phyloP scores from a whole-genome alignment of 345 rosid species.

The Camelina neglecta region DNA sequence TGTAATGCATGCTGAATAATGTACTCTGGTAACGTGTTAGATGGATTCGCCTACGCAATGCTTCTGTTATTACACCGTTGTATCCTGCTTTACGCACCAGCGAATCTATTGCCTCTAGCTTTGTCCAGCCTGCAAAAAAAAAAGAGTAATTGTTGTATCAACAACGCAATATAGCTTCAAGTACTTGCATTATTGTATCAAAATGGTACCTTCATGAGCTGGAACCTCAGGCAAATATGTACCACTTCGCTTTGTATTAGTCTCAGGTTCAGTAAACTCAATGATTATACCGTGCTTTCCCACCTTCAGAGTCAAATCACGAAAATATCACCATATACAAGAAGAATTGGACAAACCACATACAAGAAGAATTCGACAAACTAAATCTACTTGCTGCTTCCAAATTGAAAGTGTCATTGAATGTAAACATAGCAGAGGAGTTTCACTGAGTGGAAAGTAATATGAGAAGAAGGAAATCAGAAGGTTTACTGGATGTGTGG shows the following conservation, averaged over 20 bases:
- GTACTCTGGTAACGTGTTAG: slow-evolving; percentile 98
- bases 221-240: slow-evolving; percentile 98
- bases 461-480: not conserved
- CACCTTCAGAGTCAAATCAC: slow-evolving; percentile 52
- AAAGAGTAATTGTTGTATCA: not conserved
- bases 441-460: not conserved
- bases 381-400: not conserved
- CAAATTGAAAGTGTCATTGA: not conserved
- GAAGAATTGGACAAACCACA: slow-evolving; percentile 6
- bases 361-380: not conserved
- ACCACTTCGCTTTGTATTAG: slow-evolving; percentile 72
- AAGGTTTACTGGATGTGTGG: not conserved
- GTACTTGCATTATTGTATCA: not conserved
- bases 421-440: not conserved
- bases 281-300: slow-evolving; percentile 95
- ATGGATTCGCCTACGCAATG: slow-evolving; percentile 63
- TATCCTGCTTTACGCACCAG: slow-evolving; percentile 92
- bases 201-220: slow-evolving; percentile 79
- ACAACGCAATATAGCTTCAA: not conserved
- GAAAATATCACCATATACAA: not conserved
- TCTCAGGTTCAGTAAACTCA: slow-evolving; percentile 81
- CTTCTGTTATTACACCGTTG: slow-evolving; percentile 63
- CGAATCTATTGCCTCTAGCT: slow-evolving; percentile 82
- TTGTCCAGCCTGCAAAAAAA: slow-evolving; percentile 70
- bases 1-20: slow-evolving; percentile 72